These are phyloP conservation scores for Phytophthora crassamura DNA, from an alignment of 352 stramenopile species.

Conservation along the genomic window DNA sequence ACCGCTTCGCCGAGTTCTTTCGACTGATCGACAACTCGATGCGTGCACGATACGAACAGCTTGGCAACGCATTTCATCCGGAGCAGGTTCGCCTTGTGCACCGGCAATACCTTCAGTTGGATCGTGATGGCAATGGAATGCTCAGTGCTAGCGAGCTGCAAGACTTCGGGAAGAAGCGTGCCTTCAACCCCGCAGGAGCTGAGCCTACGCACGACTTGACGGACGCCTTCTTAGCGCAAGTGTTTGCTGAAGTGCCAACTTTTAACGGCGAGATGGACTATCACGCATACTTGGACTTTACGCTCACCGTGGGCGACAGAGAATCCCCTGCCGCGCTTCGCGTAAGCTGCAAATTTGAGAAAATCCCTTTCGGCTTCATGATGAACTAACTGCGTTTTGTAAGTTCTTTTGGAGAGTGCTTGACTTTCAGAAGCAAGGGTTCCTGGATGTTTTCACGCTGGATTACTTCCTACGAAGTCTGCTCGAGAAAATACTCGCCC, in stretches of 20 bases:
- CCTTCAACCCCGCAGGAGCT: slow-evolving; percentile 54
- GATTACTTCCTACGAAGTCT: slow-evolving; percentile 71
- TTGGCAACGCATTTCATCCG: slow-evolving; percentile 45
- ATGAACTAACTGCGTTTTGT: background rate
- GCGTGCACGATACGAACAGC: slow-evolving; percentile 39
- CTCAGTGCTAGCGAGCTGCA: slow-evolving; percentile 55
- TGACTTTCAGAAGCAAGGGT: slow-evolving; percentile 73
- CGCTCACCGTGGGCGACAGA: slow-evolving; percentile 54
- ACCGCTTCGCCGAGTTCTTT: slow-evolving; percentile 53
- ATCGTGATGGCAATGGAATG: slow-evolving; percentile 65
- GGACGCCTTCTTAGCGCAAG: slow-evolving; percentile 52
- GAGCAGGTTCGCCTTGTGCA: slow-evolving; percentile 50
- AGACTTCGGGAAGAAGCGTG: slow-evolving; percentile 71
- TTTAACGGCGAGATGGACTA: slow-evolving; percentile 71
- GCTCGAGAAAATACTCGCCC: slow-evolving; percentile 47
- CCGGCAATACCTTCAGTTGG: slow-evolving; percentile 69
- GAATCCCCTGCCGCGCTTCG: slow-evolving; percentile 45
- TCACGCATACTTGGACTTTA: slow-evolving; percentile 70
- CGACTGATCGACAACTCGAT: slow-evolving; percentile 45
- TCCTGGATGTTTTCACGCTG: slow-evolving; percentile 64
- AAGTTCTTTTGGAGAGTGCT: slow-evolving; percentile 79
- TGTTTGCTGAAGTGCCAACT: slow-evolving; percentile 59
- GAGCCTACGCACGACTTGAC: slow-evolving; percentile 69
- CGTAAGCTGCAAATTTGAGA: slow-evolving; percentile 29
- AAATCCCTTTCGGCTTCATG: background rate